phyloP scores from a whole-genome alignment of 2,329 filamentous ascomycete species.

The Macrophomina phaseolina region DNA sequence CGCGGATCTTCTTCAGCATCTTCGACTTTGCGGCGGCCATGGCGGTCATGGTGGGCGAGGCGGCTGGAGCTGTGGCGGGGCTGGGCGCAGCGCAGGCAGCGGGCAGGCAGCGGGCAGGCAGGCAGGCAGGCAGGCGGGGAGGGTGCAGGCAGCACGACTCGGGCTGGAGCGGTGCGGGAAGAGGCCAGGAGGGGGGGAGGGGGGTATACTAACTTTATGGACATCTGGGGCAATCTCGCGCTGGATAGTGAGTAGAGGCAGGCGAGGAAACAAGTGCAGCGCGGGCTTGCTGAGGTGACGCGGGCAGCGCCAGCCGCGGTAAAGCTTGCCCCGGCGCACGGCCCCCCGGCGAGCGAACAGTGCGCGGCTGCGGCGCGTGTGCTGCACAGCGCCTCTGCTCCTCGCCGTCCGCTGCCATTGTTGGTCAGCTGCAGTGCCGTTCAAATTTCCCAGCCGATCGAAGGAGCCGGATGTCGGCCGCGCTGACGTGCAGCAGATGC shows the following conservation, averaged over 20 bases:
- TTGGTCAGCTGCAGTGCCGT: slow-evolving; percentile 1
- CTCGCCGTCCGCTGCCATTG: slow-evolving; percentile 5
- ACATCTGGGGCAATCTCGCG: slow-evolving; percentile 36
- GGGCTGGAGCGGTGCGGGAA: slow-evolving; percentile 19
- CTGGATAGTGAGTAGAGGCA: slow-evolving; percentile 6
- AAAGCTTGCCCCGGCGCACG: slow-evolving; percentile 17
- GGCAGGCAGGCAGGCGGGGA: slow-evolving; percentile 30
- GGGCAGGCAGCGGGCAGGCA: slow-evolving; percentile 30
- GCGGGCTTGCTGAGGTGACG: slow-evolving; percentile 14
- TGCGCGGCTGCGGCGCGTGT: slow-evolving; percentile 13
- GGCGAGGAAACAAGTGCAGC: slow-evolving; percentile 14
- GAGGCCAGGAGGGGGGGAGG: slow-evolving; percentile 7
- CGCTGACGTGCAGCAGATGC: slow-evolving; percentile 8
- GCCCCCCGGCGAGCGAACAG: background rate
- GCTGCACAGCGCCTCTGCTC: background rate
- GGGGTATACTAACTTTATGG: slow-evolving; percentile 46
- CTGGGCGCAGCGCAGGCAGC: slow-evolving; percentile 13
- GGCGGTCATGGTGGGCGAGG: slow-evolving; percentile 4
- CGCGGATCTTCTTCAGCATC: slow-evolving; percentile 35
- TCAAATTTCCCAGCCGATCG: background rate
- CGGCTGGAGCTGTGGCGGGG: slow-evolving; percentile 16
- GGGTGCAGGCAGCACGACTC: slow-evolving; percentile 22
- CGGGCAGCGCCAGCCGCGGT: slow-evolving; percentile 23
- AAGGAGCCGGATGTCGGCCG: background rate
- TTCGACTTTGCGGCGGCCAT: slow-evolving; percentile 30